Conservation (phyloP, 2,329 filamentous ascomycete species). For the Phialophora verrucosa region DNA sequence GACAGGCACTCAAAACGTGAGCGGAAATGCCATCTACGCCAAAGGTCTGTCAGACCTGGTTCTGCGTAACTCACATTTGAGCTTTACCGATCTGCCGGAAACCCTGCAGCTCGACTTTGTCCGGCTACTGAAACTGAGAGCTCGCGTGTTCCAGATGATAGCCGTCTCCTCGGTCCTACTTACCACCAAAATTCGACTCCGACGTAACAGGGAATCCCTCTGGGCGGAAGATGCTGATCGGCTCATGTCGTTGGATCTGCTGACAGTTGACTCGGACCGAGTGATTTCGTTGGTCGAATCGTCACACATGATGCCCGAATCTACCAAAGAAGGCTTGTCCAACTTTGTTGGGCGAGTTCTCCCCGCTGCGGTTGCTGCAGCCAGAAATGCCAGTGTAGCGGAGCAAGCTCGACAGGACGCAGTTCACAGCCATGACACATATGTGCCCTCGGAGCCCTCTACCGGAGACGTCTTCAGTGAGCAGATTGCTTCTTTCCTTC, state of each 20-base stretch:
- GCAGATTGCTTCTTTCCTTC: slow-evolving; percentile 65
- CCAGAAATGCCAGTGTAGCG: slow-evolving; percentile 35
- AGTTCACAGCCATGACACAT: slow-evolving; percentile 27
- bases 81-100: slow-evolving; percentile 62
- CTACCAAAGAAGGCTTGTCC: slow-evolving; percentile 52
- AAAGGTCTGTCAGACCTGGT: slow-evolving; percentile 65
- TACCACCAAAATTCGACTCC: slow-evolving; percentile 69
- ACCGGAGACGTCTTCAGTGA: slow-evolving; percentile 59
- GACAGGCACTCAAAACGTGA: slow-evolving; percentile 17
- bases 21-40: slow-evolving; percentile 56
- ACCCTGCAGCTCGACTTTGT: slow-evolving; percentile 63
- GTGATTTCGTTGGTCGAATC: slow-evolving; percentile 56
- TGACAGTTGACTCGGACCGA: slow-evolving; percentile 46
- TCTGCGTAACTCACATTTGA: slow-evolving; percentile 57
- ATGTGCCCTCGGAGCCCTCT: slow-evolving; percentile 45
- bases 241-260: slow-evolving; percentile 57
- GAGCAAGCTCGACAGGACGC: slow-evolving; percentile 45
- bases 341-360: slow-evolving; percentile 60
- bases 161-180: slow-evolving; percentile 67
- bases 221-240: slow-evolving; percentile 68
- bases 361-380: slow-evolving; percentile 57
- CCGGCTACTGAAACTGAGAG: slow-evolving; percentile 60
- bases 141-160: slow-evolving; percentile 62
- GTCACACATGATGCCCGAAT: slow-evolving; percentile 55
- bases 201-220: slow-evolving; percentile 66